Base-by-base conservation (phyloP, 768 basidiomycete species). In the Agaricus sinodeliciosus region DNA sequence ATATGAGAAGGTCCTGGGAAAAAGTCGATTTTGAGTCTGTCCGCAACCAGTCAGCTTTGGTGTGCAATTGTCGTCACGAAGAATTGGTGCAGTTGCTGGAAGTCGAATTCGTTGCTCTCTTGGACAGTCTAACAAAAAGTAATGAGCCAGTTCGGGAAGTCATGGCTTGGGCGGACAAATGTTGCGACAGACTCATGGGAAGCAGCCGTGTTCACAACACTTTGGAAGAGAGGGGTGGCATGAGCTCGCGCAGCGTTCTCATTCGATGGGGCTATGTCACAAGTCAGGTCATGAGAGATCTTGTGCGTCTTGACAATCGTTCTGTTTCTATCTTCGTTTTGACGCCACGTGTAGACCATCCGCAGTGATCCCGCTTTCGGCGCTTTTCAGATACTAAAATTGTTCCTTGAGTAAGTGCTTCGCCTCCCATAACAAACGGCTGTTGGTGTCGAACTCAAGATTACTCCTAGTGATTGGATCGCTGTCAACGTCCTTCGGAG, bases 241-340 rank as follows among this genome's bases (percentile, higher is more conserved):
- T 92, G 85, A 90, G 87, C 66, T 90, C 90, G 43, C 76, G 91
- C 57, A 91, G 89, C 63, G 80, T 92, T 49, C 74, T 94, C 63
- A 90, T 93, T 65, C 82, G 90, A 51, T 92, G 90, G 90, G 88
- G 90, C 46, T 93, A 93, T 69, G 91, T 93, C 63, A 92, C 90
- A 15, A 89, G 87, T 67, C 90, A 94, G 67, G 82, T 94, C 60
- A 94, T 93, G 90, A 76, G 91, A 60, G 91, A 94, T 68, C 72
- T 94, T 66, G 88, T 91, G 64, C 66, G 86, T 68, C 31, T 51
- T 50, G 31, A 31, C 31, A 8, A 31, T 12, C 52, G 28, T 47
- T 49, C 34, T 47, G 9, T 51, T 49, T 40, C 60, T 26, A 39
- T 35, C 42, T 36, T 12, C 25, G 43, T 40, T 54, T 35, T 55